phyloP scores from a whole-genome alignment of 2,329 filamentous ascomycete genomes.

The Diaporthe destruens region DNA sequence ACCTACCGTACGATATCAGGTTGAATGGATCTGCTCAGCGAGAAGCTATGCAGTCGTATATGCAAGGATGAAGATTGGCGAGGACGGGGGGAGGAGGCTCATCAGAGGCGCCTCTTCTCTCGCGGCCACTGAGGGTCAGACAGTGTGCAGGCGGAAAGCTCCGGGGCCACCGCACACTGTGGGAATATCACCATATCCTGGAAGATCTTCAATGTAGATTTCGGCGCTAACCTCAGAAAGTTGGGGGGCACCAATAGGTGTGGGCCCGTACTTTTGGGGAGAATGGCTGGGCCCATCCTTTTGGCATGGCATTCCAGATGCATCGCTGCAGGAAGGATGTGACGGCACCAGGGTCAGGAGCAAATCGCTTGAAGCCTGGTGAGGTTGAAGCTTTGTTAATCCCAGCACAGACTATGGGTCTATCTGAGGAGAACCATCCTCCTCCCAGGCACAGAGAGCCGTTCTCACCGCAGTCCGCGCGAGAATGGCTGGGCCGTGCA shows the following conservation, averaged over 20 bases:
- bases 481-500: slow-evolving; percentile 12
- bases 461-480: slow-evolving; percentile 1
- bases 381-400: slow-evolving; percentile 28
- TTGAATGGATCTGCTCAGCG: background rate
- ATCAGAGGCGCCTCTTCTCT: slow-evolving; percentile 22
- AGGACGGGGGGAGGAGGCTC: slow-evolving; percentile 29
- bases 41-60: slow-evolving; percentile 29
- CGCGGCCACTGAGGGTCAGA: background rate
- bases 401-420: slow-evolving; percentile 35
- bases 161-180: slow-evolving; percentile 7
- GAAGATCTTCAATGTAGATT: slow-evolving; percentile 35
- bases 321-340: slow-evolving; percentile 36
- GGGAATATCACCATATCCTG: slow-evolving; percentile 24
- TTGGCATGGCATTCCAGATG: slow-evolving; percentile 39
- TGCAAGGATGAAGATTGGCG: slow-evolving; percentile 32
- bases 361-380: slow-evolving; percentile 29
- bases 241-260: slow-evolving; percentile 31
- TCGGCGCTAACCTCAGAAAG: slow-evolving; percentile 36
- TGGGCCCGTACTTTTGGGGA: slow-evolving; percentile 40
- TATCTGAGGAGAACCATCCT: slow-evolving; percentile 4
- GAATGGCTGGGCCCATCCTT: slow-evolving; percentile 40
- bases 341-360: slow-evolving; percentile 33
- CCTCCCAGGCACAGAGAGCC: background rate
- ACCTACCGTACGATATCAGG: slow-evolving; percentile 5
- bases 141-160: background rate